Base-by-base conservation (phyloP, 495 filamentous ascomycete species). In the Daldinia concentrica region DNA sequence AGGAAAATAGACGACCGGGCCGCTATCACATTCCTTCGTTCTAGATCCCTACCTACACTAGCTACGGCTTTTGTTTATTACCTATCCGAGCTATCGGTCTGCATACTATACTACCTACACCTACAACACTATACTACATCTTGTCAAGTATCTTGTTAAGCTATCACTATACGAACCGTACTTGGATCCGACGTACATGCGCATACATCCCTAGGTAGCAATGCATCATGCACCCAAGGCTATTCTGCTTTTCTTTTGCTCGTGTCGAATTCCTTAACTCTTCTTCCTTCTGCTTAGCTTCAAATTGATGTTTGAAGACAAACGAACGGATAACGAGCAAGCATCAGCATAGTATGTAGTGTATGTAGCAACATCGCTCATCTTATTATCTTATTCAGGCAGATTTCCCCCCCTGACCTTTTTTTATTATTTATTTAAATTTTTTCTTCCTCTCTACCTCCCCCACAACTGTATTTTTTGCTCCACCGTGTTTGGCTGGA, bases 401-500 rank as follows among this genome's bases (percentile, higher is more conserved):
- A 55, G n/a, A 51, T 43, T 43, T 60, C 27, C 11, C 34, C 54
- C 59, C 61, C 48, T 60, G 61, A 64, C 22, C 30, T 36, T 52
- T 58, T 58, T 48, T 59, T 56, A 24, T 39, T 51, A 24, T 59
- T 59, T 58, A 29, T 36, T 66, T 63, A 34, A 26, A 17, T 60
- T 58, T 68, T 37, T 56, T 34, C 48, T 37, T 30, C 24, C 15
- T 19, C 48, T 60, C 22, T 17, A 9, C 7, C 37, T 67, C 32
- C 69, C 58, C 69, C 58, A 62, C 69, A 67, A 52, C 26, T 6
- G 11, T 6, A 26, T 7, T 30, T 54, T 26, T 51, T 54, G 30
- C 60, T 57, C 64, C 69, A 58, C 65, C 64, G 26, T 3, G 22
- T n/a, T 54, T 54, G 50, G 39, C 70, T 65, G 65, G 65, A 73